These are phyloP conservation scores for Mentha longifolia DNA, from an alignment of 257 asterid genomes.

Conservation along the genomic window DNA sequence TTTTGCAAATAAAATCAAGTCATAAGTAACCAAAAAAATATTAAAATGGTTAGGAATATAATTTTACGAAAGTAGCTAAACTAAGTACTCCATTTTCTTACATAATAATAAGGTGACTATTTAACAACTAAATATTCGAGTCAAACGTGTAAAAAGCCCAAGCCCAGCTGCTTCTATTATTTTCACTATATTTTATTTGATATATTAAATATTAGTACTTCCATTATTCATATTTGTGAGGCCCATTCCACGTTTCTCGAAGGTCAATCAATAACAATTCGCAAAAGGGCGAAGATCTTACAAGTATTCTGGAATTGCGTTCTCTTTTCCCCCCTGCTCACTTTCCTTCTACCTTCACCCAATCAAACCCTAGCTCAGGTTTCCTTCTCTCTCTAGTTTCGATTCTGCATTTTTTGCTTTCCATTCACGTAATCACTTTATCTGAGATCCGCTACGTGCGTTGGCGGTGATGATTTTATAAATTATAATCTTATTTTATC, in stretches of 20 bases:
- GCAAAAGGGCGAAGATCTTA: conserved; percentile 29
- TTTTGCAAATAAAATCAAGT: too few species aligned
- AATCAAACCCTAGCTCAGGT: conserved; percentile 36
- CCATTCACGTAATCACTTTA: not conserved
- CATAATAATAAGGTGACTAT: too few species aligned
- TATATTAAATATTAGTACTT: not conserved
- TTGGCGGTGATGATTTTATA: conserved; percentile 6
- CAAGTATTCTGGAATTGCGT: conserved; percentile 12
- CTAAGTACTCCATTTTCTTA: too few species aligned
- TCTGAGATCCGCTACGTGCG: conserved; percentile 26
- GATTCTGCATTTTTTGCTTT: conserved; percentile 13
- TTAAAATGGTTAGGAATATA: too few species aligned
- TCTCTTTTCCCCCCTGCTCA: not conserved
- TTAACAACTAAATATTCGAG: not conserved
- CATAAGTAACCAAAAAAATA: too few species aligned
- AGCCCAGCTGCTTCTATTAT: not conserved
- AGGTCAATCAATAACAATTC: conserved; percentile 32
- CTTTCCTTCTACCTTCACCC: conserved; percentile 34
- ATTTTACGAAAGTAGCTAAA: too few species aligned
- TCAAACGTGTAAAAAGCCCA: not conserved
- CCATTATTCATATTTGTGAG: not conserved
- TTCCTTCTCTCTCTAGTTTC: conserved; percentile 20
- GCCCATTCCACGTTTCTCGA: conserved; percentile 27
- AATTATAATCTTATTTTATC: not conserved
- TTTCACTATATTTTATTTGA: not conserved